Base-by-base conservation (phyloP, 345 rosid species). In the Rubroshorea leprosula region DNA sequence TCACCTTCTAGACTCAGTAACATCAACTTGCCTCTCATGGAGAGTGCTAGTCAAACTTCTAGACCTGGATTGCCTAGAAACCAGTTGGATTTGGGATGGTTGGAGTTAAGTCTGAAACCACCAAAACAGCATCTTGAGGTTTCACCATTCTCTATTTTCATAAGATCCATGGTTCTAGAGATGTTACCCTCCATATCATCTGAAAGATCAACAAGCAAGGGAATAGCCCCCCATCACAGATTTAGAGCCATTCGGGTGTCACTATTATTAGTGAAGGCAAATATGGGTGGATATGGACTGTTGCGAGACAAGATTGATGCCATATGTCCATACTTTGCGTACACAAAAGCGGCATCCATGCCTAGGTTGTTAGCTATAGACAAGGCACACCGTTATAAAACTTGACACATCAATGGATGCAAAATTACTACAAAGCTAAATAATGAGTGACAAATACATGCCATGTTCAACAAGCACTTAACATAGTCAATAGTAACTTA, bases 181-280 rank as follows among this genome's bases (percentile, higher is more conserved):
- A 83, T 68, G 61, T 85, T 77, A 20, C 68, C 66, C 55, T 85
- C 93, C 83, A 79, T 80, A 60, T 79, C 86, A 19, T 76, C 80
- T 2, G 80, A 73, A 26, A 85, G 67, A 26, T 69, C 60, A 0
- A 71, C 41, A 0, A 76, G 69, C 19, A 83, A 50, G 13, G 93
- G 89, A 39, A 70, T 74, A 2, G 83, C 80, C 55, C 93, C 93
- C 93, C 93, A 83, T 57, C 73, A 86, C 71, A 85, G 71, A 68
- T 77, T 85, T 58, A 85, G 68, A 16, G 84, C 76, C 89, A 78
- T 80, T 48, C 74, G 75, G 23, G 79, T 73, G 74, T 69, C 54
- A 1, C 57, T 62, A 19, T 73, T 68, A 0, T 69, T 55, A 0
- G 86, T 85, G 73, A 85, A 85, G 0, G 89, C 89, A 35, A 85